A percentile compares a stretch with the other conserved stretches of the same genome.
phyloP scores from a whole-genome alignment of 768 basidiomycete species.

The Tylopilus balloui region DNA sequence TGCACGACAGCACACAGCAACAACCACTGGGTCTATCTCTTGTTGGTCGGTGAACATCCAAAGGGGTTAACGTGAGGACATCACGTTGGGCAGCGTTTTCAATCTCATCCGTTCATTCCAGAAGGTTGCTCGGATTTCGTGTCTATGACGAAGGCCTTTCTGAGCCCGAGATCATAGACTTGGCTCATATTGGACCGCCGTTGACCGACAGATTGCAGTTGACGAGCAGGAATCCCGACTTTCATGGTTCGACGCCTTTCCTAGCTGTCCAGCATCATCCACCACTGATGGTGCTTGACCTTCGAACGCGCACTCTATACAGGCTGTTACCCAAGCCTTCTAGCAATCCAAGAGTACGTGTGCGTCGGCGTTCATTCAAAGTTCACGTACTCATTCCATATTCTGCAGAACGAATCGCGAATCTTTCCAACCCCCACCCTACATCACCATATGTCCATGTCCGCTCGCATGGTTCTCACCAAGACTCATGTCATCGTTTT shows the following conservation, averaged over 20 bases:
- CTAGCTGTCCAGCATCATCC: background rate
- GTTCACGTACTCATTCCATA: background rate
- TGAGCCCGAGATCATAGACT: background rate
- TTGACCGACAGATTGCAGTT: too few species aligned
- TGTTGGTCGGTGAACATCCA: background rate
- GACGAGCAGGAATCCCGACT: background rate
- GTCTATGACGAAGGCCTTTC: background rate
- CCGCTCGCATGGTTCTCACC: background rate
- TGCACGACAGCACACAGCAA: too few species aligned
- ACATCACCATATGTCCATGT: background rate
- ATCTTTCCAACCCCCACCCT: background rate
- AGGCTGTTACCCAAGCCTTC: background rate
- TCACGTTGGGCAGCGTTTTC: too few species aligned
- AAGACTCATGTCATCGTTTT: background rate
- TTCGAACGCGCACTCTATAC: background rate
- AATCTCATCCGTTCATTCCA: background rate
- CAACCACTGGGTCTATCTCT: background rate
- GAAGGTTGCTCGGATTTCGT: background rate
- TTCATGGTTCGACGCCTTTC: background rate
- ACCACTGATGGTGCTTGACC: background rate
- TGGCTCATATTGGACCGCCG: background rate
- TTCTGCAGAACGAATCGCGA: background rate
- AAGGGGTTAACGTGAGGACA: too few species aligned
- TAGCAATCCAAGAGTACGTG: background rate
- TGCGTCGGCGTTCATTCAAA: background rate